phyloP scores from a whole-genome alignment of 768 basidiomycete species.

The Hygrophorus russula region DNA sequence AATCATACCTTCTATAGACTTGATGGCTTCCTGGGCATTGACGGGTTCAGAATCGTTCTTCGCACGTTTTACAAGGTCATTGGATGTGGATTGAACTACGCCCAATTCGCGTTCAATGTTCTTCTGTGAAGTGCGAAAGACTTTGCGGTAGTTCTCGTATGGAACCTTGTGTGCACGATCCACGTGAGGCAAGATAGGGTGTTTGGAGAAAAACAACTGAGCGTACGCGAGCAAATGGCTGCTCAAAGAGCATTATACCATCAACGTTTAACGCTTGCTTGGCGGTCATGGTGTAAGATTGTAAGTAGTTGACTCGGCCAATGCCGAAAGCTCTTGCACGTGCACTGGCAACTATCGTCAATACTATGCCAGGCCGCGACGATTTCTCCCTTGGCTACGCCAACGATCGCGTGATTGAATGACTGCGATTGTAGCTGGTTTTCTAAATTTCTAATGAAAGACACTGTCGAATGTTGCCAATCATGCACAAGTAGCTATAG shows the following conservation, averaged over 20 bases:
- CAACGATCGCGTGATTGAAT: too few species aligned
- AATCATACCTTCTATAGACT: constrained; percentile 67
- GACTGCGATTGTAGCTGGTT: too few species aligned
- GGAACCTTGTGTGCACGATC: constrained; percentile 47
- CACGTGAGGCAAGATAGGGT: background rate
- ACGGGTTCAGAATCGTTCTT: constrained; percentile 20
- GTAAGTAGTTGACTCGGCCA: too few species aligned
- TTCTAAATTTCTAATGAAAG: too few species aligned
- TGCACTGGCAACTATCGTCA: too few species aligned
- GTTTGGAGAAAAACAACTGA: background rate
- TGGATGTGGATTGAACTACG: constrained; percentile 41
- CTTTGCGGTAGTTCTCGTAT: constrained; percentile 80
- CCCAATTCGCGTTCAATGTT: constrained; percentile 72
- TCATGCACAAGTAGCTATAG: too few species aligned
- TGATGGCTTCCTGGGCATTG: constrained; percentile 40
- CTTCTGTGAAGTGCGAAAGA: constrained; percentile 76
- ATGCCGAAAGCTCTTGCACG: too few species aligned
- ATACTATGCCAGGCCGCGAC: too few species aligned
- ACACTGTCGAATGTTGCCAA: too few species aligned
- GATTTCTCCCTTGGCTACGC: too few species aligned
- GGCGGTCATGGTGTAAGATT: constrained; percentile 22
- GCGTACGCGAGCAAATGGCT: constrained; percentile 66
- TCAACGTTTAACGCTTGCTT: constrained; percentile 50
- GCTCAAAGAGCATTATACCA: constrained; percentile 72
- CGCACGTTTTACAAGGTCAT: constrained; percentile 45